Percentiles rank a stretch among this genome's conserved stretches.
phyloP scores from a whole-genome alignment of 768 basidiomycete species.

The Russula vinacea region DNA sequence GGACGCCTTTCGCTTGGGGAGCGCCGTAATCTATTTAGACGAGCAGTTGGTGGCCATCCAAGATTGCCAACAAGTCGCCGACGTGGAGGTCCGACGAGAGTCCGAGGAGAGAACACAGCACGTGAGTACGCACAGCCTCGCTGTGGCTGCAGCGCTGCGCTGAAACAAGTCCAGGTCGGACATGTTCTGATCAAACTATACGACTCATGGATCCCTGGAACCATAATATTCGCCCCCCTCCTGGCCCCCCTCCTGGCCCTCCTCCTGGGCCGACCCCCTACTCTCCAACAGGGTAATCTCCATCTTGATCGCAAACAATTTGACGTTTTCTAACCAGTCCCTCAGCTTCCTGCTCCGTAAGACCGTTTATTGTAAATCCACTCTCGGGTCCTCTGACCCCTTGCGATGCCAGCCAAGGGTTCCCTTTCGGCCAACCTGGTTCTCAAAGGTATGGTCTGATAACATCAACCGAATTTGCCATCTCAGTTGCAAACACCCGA shows the following conservation, averaged over 20 bases:
- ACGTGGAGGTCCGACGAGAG: too few relatives aligned
- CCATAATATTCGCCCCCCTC: slow-evolving; percentile 1
- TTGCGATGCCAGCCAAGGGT: slow-evolving; percentile 22
- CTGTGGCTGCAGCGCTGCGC: not conserved
- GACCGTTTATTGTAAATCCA: not conserved
- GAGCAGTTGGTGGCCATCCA: too few relatives aligned
- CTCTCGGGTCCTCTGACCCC: slow-evolving; percentile 6
- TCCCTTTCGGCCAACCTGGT: slow-evolving; percentile 22
- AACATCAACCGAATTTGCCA: not conserved
- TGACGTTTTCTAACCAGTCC: not conserved
- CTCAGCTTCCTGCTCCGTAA: slow-evolving; percentile 26
- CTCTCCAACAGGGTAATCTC: slow-evolving; percentile 10
- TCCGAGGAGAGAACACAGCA: not conserved
- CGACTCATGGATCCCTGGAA: slow-evolving; percentile 18
- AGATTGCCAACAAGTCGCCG: too few relatives aligned
- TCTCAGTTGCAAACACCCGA: not conserved
- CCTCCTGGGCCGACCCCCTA: slow-evolving; percentile 12
- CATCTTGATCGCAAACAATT: not conserved
- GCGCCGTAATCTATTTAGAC: too few relatives aligned
- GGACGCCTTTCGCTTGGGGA: too few relatives aligned
- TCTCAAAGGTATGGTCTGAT: slow-evolving; percentile 27
- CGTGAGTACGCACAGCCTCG: not conserved
- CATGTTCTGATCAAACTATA: slow-evolving; percentile 7
- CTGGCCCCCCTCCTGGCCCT: slow-evolving; percentile 20
- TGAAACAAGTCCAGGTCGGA: not conserved